Base-by-base conservation (phyloP, 805 yeast species). In the Starmerella asiatica region DNA sequence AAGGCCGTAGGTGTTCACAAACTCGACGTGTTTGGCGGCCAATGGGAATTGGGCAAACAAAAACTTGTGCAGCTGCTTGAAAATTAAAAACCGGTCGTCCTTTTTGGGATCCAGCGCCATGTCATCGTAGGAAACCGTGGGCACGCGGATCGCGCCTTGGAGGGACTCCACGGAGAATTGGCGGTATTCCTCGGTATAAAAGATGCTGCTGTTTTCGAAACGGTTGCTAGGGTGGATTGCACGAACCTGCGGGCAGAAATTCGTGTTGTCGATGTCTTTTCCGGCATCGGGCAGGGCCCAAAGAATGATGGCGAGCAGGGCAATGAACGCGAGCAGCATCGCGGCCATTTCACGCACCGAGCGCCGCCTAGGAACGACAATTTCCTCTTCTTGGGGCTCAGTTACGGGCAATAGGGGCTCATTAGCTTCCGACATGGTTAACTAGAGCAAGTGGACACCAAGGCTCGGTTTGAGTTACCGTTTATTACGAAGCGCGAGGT, bases 41-140 rank as follows among this genome's bases (percentile, higher is more conserved):
- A 56, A 46, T 0, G 82, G 80, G 56, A 73, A 78, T 2, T 69
- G 63, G 14, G 52, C 43, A 39, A 61, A 61, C 42, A 78, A 57
- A 51, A 67, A 75, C 3, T 55, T 52, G 47, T 74, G 80, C 46
- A 78, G 67, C 8, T 58, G 45, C 21, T 46, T 46, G 46, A 70
- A 70, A 11, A 59, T 48, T 30, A 60, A 59, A 65, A 76, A 75
- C 24, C 68, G 62, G 15, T 65, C 66, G 29, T 69, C 73, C n/a
- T 69, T 69, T 15, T 58, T 64, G 4, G 73, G 72, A 8, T 61
- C 60, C 29, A 21, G 5, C 19, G 52, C 58, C 47, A 64, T 62
- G 38, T 66, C 68, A 53, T 83, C 94, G 45, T 56, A 67, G 17
- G 75, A 67, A 45, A 71, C 75, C 2, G 93, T 79, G 30, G 77